A percentile compares a stretch with the other conserved stretches of the same genome.
These are phyloP conservation scores for Cryptosporidium meleagridis DNA, from an alignment of 169 alveolate species.

Conservation along the genomic window DNA sequence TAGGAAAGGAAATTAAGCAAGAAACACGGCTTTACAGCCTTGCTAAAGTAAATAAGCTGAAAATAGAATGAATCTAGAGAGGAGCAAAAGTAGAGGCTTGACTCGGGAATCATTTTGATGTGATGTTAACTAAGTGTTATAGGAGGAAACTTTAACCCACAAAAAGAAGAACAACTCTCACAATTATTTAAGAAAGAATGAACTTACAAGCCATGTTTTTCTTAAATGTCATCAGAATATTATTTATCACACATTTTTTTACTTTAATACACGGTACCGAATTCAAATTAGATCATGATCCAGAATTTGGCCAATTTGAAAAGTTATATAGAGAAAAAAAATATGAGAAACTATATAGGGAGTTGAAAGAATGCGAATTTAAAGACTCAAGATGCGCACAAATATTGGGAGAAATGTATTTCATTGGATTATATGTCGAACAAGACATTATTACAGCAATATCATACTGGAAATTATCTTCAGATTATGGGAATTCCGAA, in stretches of 20 bases:
- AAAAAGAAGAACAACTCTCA: neutral
- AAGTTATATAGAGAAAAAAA: neutral
- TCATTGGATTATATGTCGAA: conserved; percentile 25
- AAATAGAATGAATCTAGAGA: neutral
- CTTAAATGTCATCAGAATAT: neutral
- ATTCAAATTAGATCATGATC: neutral
- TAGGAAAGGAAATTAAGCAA: neutral
- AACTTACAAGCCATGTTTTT: neutral
- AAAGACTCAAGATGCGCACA: conserved; percentile 17
- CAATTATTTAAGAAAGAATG: neutral
- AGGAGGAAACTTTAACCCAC: neutral
- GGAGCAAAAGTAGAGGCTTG: neutral
- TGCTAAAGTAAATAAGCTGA: neutral
- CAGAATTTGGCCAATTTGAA: neutral
- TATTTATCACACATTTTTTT: neutral
- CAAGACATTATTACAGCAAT: conserved; percentile 39
- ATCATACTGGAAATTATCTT: conserved; percentile 48
- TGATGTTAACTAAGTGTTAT: neutral
- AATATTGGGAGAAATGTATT: conserved; percentile 57
- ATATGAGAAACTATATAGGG: neutral
- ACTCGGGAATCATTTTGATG: neutral
- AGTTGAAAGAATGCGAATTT: conserved; percentile 11
- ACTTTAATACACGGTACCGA: neutral
- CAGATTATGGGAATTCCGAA: conserved; percentile 54
- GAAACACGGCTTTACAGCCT: no score